A percentile compares a stretch with the other conserved stretches of the same genome.
Conservation (phyloP, 2,329 filamentous ascomycete species). For the Basipetospora chlamydospora region DNA sequence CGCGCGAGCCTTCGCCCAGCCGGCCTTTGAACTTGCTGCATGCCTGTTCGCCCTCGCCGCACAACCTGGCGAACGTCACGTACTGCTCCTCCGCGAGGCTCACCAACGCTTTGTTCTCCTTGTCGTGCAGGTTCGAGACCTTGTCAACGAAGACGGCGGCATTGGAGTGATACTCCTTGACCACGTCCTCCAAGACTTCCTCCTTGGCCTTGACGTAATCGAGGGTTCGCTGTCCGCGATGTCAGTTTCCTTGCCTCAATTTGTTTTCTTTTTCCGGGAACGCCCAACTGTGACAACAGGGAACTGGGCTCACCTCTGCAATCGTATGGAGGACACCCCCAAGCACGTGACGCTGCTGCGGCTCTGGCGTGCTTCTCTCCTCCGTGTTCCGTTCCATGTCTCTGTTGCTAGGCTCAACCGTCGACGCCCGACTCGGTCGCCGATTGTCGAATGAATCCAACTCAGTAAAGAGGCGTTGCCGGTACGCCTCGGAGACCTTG, state of each 20-base stretch:
- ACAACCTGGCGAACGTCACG: not conserved
- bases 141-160: slow-evolving; percentile 1
- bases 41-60: not conserved
- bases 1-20: too few relatives aligned
- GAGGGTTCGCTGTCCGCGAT: not conserved
- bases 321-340: not conserved
- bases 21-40: not conserved
- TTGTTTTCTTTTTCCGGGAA: not conserved
- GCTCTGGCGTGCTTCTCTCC: too few relatives aligned
- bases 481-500: too few relatives aligned
- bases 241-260: not conserved
- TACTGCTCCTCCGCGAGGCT: not conserved
- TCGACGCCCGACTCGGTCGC: too few relatives aligned
- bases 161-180: slow-evolving; percentile 1
- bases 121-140: not conserved
- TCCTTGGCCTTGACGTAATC: slow-evolving; percentile 3
- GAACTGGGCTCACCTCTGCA: slow-evolving; percentile 1
- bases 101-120: not conserved
- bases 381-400: too few relatives aligned
- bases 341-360: slow-evolving; percentile 1
- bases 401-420: too few relatives aligned
- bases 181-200: not conserved
- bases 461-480: too few relatives aligned
- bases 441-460: too few relatives aligned
- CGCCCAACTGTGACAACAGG: too few relatives aligned